Percentiles rank a stretch among this genome's conserved stretches.
Evolutionary conservation across 805 yeast species (phyloP).

Genomic region (Candida golubevii): DNA sequence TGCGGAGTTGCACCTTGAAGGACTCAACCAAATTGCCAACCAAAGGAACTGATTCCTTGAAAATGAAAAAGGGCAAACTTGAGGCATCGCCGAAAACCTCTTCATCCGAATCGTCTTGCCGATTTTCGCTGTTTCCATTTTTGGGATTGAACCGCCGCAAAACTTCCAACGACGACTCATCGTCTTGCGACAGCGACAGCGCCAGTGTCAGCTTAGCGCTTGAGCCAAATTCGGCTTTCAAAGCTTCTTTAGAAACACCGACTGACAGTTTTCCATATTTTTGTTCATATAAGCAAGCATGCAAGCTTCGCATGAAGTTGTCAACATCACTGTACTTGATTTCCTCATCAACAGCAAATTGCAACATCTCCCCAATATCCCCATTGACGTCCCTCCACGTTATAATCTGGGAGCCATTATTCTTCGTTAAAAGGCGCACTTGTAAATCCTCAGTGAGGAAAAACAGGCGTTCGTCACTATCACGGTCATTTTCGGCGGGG

Average conservation of each 20-base stretch:
- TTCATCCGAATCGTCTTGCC: constrained; percentile 10
- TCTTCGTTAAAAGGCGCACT: constrained; percentile 48
- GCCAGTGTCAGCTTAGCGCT: not conserved
- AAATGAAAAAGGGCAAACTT: constrained; percentile 12
- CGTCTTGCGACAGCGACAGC: not conserved
- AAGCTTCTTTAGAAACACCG: constrained; percentile 33
- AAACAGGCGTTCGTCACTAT: constrained; percentile 67
- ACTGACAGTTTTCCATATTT: constrained; percentile 56
- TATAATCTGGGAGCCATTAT: constrained; percentile 54
- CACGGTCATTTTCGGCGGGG: constrained; percentile 19
- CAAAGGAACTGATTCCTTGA: constrained; percentile 10
- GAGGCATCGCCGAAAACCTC: constrained; percentile 18
- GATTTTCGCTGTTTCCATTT: constrained; percentile 13
- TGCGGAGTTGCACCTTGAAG: constrained; percentile 41
- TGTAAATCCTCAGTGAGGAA: constrained; percentile 57
- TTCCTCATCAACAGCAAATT: constrained; percentile 65
- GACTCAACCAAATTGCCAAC: constrained; percentile 18
- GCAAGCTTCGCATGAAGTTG: constrained; percentile 56
- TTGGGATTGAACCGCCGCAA: constrained; percentile 15
- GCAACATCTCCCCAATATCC: constrained; percentile 81
- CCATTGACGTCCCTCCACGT: constrained; percentile 83
- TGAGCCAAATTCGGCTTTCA: constrained; percentile 9
- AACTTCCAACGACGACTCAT: constrained; percentile 1
- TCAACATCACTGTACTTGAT: constrained; percentile 55
- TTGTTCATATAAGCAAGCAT: constrained; percentile 71